These are phyloP conservation scores for Sophora flavescens DNA, from an alignment of 306 rosid genomes.

Conservation along the genomic window DNA sequence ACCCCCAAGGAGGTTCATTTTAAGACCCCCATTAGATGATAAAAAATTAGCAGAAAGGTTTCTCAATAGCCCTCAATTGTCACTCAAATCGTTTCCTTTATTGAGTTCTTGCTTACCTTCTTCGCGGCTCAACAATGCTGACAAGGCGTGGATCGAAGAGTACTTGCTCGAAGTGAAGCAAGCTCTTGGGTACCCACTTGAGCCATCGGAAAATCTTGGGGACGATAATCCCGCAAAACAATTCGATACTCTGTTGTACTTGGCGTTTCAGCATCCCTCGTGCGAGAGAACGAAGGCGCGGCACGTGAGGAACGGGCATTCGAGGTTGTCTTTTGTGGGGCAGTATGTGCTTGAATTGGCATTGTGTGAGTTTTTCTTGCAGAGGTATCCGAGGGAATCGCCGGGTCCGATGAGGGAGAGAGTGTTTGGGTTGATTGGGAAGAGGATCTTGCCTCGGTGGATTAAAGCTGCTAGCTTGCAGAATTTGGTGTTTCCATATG, in stretches of 20 bases:
- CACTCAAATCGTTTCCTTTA: slow-evolving; percentile 84
- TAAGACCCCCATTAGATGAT: slow-evolving; percentile 89
- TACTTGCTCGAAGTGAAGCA: slow-evolving; percentile 93
- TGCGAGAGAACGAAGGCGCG: slow-evolving; percentile 82
- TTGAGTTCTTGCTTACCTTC: slow-evolving; percentile 90
- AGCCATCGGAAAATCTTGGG: slow-evolving; percentile 71
- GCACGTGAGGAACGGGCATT: slow-evolving; percentile 83
- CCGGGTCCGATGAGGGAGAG: slow-evolving; percentile 99
- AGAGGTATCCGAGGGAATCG: slow-evolving; percentile 94
- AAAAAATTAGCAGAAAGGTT: slow-evolving; percentile 77
- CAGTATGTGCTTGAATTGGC: slow-evolving; percentile 88
- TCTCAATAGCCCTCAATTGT: slow-evolving; percentile 87
- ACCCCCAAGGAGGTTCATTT: slow-evolving; percentile 72
- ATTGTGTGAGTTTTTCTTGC: slow-evolving; percentile 81
- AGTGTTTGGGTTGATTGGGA: slow-evolving; percentile 85
- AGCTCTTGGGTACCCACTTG: slow-evolving; percentile 92
- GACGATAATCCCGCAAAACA: slow-evolving; percentile 93
- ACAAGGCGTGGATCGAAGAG: slow-evolving; percentile 88
- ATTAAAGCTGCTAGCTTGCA: slow-evolving; percentile 95
- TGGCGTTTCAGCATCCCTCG: slow-evolving; percentile 97
- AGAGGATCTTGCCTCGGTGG: slow-evolving; percentile 82
- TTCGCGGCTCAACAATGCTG: slow-evolving; percentile 84
- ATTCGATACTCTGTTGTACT: slow-evolving; percentile 78
- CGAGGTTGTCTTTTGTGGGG: slow-evolving; percentile 86
- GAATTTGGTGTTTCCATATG: slow-evolving; percentile 85